Conservation (phyloP, 371 early-diverging fungal species). For the Syncephalastrum racemosum region DNA sequence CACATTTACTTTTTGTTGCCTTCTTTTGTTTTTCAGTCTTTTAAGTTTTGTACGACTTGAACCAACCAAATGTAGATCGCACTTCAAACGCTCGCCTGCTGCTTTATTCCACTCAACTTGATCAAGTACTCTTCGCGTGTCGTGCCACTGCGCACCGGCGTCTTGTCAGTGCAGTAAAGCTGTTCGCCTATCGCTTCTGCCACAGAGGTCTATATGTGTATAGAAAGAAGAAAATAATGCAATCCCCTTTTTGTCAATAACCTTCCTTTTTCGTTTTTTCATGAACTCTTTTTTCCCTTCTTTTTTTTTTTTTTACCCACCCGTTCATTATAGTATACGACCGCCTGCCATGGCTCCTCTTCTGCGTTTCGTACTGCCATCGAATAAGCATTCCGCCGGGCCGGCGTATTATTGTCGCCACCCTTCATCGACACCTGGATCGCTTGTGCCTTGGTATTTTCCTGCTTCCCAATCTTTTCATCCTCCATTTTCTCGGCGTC, state of each 20-base stretch:
- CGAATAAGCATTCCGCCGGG: slow-evolving; percentile 56
- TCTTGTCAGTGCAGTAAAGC: slow-evolving; percentile 2
- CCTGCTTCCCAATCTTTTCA: slow-evolving; percentile 16
- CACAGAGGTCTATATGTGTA: too few species aligned
- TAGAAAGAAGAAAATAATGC: too few species aligned
- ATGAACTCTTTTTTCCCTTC: slow-evolving; percentile 41
- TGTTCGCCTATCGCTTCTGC: too few species aligned
- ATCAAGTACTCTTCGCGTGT: slow-evolving; percentile 43
- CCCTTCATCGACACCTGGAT: slow-evolving; percentile 53
- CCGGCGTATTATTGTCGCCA: slow-evolving; percentile 51
- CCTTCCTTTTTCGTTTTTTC: slow-evolving; percentile 12
- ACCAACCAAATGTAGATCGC: slow-evolving; percentile 1
- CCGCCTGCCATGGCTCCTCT: slow-evolving; percentile 76
- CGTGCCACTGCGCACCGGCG: slow-evolving; percentile 35
- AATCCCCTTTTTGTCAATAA: too few species aligned
- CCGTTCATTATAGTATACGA: slow-evolving; percentile 65
- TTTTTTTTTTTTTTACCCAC: slow-evolving; percentile 44
- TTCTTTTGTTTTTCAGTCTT: slow-evolving; percentile 9
- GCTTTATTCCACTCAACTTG: slow-evolving; percentile 30
- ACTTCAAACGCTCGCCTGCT: background rate
- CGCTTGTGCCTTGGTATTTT: background rate
- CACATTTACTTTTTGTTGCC: too few species aligned
- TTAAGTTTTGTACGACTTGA: background rate
- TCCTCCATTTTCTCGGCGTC: slow-evolving; percentile 69
- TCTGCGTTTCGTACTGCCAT: slow-evolving; percentile 65